phyloP scores from a whole-genome alignment of 176 grass and related monocot species.

The Guadua angustifolia region DNA sequence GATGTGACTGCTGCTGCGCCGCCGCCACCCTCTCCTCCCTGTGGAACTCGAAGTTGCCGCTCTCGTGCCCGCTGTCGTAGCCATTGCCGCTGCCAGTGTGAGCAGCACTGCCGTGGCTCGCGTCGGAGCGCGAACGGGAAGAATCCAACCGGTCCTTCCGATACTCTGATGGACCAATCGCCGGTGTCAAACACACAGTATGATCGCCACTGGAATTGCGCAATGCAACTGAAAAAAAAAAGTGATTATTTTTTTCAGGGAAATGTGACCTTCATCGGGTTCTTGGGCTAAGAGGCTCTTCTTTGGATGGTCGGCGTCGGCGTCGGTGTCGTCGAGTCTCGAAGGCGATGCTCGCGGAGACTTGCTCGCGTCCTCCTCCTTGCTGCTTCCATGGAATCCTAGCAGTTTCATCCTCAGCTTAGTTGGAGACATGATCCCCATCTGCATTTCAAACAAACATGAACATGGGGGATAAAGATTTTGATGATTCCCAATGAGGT shows the following conservation, averaged over 20 bases:
- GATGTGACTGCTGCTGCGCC: constrained; percentile 9
- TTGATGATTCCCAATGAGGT: background rate
- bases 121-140: constrained; percentile 43
- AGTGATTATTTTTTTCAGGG: background rate
- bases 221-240: background rate
- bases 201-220: background rate
- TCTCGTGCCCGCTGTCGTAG: constrained; percentile 54
- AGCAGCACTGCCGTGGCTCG: constrained; percentile 27
- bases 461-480: background rate
- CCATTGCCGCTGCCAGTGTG: constrained; percentile 26
- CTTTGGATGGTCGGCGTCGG: constrained; percentile 54
- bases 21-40: constrained; percentile 48
- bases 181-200: background rate
- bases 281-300: constrained; percentile 71
- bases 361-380: constrained; percentile 51
- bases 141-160: constrained; percentile 50
- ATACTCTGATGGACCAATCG: background rate
- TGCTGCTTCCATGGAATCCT: constrained; percentile 47
- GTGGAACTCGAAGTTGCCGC: constrained; percentile 73
- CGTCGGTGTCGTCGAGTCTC: constrained; percentile 45
- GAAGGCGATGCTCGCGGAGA: constrained; percentile 61
- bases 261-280: constrained; percentile 48
- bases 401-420: constrained; percentile 87
- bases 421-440: constrained; percentile 71
- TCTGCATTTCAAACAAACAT: constrained; percentile 39